phyloP scores from a whole-genome alignment of 495 filamentous ascomycete genomes.

The Lophiotrema nucula region DNA sequence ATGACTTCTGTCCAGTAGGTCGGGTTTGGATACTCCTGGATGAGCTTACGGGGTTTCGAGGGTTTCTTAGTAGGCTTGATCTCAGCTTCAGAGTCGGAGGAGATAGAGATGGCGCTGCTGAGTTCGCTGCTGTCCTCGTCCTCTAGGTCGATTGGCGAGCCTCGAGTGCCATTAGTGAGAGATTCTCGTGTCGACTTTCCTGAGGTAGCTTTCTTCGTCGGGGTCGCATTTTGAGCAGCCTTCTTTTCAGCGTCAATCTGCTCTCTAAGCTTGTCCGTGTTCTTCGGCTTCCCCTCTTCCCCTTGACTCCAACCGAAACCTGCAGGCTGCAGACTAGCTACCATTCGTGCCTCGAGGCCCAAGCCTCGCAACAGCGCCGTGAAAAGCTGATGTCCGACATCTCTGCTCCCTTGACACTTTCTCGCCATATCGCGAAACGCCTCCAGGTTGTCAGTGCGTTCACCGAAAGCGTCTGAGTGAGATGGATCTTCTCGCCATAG shows the following conservation, averaged over 20 bases:
- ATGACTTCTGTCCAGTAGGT: constrained; percentile 92
- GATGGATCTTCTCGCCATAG: constrained; percentile 62
- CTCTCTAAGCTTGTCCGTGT: constrained; percentile 33
- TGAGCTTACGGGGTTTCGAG: constrained; percentile 53
- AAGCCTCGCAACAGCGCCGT: constrained; percentile 82
- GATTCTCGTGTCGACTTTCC: background rate
- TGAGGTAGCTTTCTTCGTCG: background rate
- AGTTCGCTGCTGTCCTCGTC: constrained; percentile 38
- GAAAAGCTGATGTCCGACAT: constrained; percentile 87
- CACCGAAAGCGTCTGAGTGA: constrained; percentile 66
- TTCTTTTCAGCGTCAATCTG: background rate
- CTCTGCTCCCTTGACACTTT: constrained; percentile 75
- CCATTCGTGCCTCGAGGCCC: constrained; percentile 74
- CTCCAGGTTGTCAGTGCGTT: constrained; percentile 62
- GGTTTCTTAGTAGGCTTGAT: constrained; percentile 33
- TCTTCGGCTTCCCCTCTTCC: constrained; percentile 59
- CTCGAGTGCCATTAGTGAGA: constrained; percentile 8
- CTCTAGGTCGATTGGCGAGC: constrained; percentile 29
- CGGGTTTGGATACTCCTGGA: constrained; percentile 74
- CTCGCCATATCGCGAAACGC: constrained; percentile 69
- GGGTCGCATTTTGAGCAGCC: background rate
- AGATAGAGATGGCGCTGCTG: constrained; percentile 26
- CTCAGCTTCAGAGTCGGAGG: constrained; percentile 20
- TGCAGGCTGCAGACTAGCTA: constrained; percentile 79
- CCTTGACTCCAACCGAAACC: constrained; percentile 89